Evolutionary conservation across 257 asterid species (phyloP), one percentile per base, ranked within the genome.

Genomic region (Eucommia ulmoides): DNA sequence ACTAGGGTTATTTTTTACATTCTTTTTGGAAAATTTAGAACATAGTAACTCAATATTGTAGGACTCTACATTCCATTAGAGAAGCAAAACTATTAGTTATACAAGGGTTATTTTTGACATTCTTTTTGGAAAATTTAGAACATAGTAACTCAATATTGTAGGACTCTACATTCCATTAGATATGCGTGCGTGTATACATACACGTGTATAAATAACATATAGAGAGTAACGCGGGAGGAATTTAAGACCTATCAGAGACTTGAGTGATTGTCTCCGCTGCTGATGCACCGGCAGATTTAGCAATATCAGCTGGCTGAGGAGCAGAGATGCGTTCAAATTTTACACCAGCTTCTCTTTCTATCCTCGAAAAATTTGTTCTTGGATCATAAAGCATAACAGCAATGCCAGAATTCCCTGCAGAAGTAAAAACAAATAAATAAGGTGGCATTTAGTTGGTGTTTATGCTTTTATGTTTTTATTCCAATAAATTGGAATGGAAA

Each of bases 321-420:
- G 99, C 99, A 70, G 89, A 72, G 23, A 81, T 56, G 20, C 78
- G 94, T 62, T 83, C 95, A 50, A 91, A 91, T 68, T 86, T 86
- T 49, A 91, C 84, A 70, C 99, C 99, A 7, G 94, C 77, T 75
- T 83, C 96, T 68, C 81, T 81, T 68, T 91, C 99, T 33, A 91
- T 91, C 77, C 64, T 86, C 24, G 94, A 72, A 62, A 86, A 57
- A 50, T 83, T 83, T 20, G 99, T 81, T 65, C 88, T 75, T 19
- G 99, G 95, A 70, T 91, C 99, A 67, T 73, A 91, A 68, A 91
- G 95, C 95, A 86, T 83, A 8, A 91, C 93, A 38, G 99, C 93
- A 52, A 91, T 69, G 54, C 99, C 99, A 54, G 65, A 66, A 72
- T 91, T 91, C 29, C 98, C 98, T 89, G 63, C 59, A 11, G 33